Evolutionary conservation across 768 basidiomycete species (phyloP), one percentile per base, ranked within the genome.

Genomic region (Porpolomopsis calyptriformis): DNA sequence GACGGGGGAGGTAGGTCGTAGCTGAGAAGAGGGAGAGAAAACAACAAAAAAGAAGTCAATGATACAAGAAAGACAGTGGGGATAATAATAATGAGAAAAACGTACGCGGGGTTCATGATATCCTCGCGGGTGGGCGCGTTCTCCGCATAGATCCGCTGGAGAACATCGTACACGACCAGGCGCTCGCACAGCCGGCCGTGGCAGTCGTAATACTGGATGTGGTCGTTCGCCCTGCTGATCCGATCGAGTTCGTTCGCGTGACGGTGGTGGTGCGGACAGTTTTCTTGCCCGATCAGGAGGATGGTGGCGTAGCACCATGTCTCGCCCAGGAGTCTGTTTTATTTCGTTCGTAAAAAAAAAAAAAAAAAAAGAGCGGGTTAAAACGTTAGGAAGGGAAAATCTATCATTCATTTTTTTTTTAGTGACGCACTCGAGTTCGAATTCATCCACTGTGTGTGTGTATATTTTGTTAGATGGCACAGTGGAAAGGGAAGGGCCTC

Each of bases 221-320:
- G 37, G 10, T 39, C 37, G 11, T 39, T 39, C 16, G 37, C 16
- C 5, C 10, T 39, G 16, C 37, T 39, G 37, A 39, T 39, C n/a
- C 37, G 37, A 19, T 39, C 37, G 37, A 39, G 37, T 20, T 39
- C 37, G 37, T 39, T 39, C 10, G 37, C 37, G 37, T 39, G 37
- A 11, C 37, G 37, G 37, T 39, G 37, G 37, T 39, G 37, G 20
- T 39, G 37, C 10, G 37, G 37, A 11, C 37, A 39, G 11, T 39
- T 39, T 39, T 39, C 37, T 39, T 39, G 37, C 10, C 37, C 37
- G 37, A 39, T 39, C 16, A 39, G 16, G 16, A 39, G 16, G 20
- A 39, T 39, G n/a, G 37, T 39, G 16, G 37, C 37, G 37, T 39
- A 39, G 20, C 37, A 39, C 37, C 37, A 39, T 6, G 37, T 39